Percentiles rank a stretch among this genome's conserved stretches.
phyloP scores from a whole-genome alignment of 169 alveolate species.

The Theileria equi region DNA sequence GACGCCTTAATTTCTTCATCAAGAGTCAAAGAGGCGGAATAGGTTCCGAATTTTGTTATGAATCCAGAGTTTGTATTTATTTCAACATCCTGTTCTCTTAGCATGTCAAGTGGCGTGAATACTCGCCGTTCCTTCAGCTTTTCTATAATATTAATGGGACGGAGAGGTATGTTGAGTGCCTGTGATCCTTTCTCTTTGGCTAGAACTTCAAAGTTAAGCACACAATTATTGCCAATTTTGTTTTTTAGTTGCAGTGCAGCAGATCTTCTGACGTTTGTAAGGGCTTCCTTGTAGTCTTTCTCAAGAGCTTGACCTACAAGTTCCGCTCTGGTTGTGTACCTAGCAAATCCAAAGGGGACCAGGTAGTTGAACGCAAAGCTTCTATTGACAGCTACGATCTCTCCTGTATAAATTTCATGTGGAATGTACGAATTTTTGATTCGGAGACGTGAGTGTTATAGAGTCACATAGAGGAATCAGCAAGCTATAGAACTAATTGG shows the following conservation, averaged over 20 bases:
- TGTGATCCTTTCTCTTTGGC: constrained; percentile 20
- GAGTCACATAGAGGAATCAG: no score
- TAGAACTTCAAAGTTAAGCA: constrained; percentile 48
- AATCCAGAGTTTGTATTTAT: constrained; percentile 40
- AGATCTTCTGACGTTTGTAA: constrained; percentile 45
- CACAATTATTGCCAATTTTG: constrained; percentile 35
- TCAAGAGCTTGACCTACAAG: constrained; percentile 45
- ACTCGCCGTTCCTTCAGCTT: constrained; percentile 21
- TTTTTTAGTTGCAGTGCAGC: constrained; percentile 52
- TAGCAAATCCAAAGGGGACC: constrained; percentile 64
- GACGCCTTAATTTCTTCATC: constrained; percentile 34
- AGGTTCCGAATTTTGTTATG: constrained; percentile 34
- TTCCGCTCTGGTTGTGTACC: constrained; percentile 63
- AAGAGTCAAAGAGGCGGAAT: constrained; percentile 21
- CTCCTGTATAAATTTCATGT: constrained; percentile 10
- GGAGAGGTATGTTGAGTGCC: constrained; percentile 27
- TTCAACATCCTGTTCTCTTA: constrained; percentile 61
- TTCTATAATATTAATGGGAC: constrained; percentile 45
- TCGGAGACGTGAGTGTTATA: no score
- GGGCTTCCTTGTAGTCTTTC: constrained; percentile 54
- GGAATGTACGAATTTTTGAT: no score
- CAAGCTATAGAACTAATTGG: no score
- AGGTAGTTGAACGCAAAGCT: constrained; percentile 63
- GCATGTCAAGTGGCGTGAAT: constrained; percentile 52
- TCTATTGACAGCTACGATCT: constrained; percentile 41